Conservation (phyloP, 371 early-diverging fungal species). For the Circinella minor region DNA sequence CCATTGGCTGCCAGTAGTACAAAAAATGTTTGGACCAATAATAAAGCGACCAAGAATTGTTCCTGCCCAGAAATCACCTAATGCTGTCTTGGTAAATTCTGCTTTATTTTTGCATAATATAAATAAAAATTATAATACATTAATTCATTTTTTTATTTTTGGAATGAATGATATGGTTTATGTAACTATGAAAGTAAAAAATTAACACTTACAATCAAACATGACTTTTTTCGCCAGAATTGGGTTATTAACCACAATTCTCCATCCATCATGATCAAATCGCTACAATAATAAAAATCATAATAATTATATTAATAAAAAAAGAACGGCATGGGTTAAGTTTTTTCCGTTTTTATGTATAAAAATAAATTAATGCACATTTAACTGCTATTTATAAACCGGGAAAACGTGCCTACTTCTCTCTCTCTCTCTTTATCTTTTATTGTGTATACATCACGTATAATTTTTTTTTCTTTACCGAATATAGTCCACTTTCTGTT, state of each 20-base stretch:
- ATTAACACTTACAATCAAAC: constrained; percentile 16
- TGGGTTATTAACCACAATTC: constrained; percentile 23
- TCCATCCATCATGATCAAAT: constrained; percentile 22
- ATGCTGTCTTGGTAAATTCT: constrained; percentile 18
- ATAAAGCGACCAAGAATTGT: constrained; percentile 21
- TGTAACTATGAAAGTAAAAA: too few relatives aligned
- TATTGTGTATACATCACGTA: too few relatives aligned
- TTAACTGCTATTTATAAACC: too few relatives aligned
- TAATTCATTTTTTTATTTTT: too few relatives aligned
- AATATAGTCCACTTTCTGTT: constrained; percentile 11
- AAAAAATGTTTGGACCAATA: constrained; percentile 27
- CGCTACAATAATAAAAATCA: constrained; percentile 4
- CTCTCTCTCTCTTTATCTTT: too few relatives aligned
- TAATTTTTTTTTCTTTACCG: constrained; percentile 8
- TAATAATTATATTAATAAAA: too few relatives aligned
- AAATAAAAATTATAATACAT: too few relatives aligned
- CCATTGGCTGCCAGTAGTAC: constrained; percentile 27
- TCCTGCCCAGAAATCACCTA: not conserved
- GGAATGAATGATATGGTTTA: too few relatives aligned
- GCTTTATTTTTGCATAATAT: constrained; percentile 6
- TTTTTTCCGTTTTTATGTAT: too few relatives aligned
- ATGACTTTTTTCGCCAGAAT: constrained; percentile 23
- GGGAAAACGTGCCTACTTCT: too few relatives aligned
- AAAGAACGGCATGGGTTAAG: too few relatives aligned
- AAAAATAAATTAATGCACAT: too few relatives aligned